Conservation (phyloP, 345 rosid genomes). For the Euclidium syriacum region DNA sequence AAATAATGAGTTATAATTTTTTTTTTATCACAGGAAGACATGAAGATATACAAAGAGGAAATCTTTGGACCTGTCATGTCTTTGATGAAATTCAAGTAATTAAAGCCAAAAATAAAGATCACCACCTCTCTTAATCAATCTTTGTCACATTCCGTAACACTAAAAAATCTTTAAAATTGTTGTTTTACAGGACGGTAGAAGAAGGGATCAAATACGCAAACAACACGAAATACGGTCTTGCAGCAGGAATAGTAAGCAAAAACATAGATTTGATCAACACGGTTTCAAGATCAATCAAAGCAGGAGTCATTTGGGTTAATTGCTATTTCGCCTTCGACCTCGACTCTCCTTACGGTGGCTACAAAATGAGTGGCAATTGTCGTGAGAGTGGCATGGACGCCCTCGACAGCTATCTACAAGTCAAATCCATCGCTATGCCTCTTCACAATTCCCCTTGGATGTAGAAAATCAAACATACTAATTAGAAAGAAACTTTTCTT, state of each 20-base stretch:
- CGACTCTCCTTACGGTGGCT: constrained; percentile 69
- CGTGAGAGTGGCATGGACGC: constrained; percentile 62
- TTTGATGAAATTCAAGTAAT: constrained; percentile 69
- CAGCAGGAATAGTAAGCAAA: constrained; percentile 69
- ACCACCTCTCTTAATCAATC: neutral
- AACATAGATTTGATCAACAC: constrained; percentile 59
- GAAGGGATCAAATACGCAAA: constrained; percentile 66
- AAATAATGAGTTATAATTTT: too few species aligned
- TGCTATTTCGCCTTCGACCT: constrained; percentile 60
- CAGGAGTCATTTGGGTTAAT: constrained; percentile 63
- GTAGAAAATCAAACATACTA: too few species aligned
- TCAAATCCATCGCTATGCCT: constrained; percentile 65
- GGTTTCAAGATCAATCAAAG: constrained; percentile 64
- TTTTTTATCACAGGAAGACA: constrained; percentile 56
- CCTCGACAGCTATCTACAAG: constrained; percentile 49
- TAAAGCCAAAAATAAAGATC: neutral
- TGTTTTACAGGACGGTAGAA: constrained; percentile 50
- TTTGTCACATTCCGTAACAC: neutral
- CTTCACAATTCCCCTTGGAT: constrained; percentile 69
- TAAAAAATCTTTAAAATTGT: neutral
- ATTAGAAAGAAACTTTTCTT: too few species aligned
- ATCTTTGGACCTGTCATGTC: constrained; percentile 83
- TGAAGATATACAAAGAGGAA: constrained; percentile 63
- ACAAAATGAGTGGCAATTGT: constrained; percentile 65
- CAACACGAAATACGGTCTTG: constrained; percentile 65